Evolutionary conservation across 371 early-diverging fungal species (phyloP).

Genomic region (Mucor irregularis): DNA sequence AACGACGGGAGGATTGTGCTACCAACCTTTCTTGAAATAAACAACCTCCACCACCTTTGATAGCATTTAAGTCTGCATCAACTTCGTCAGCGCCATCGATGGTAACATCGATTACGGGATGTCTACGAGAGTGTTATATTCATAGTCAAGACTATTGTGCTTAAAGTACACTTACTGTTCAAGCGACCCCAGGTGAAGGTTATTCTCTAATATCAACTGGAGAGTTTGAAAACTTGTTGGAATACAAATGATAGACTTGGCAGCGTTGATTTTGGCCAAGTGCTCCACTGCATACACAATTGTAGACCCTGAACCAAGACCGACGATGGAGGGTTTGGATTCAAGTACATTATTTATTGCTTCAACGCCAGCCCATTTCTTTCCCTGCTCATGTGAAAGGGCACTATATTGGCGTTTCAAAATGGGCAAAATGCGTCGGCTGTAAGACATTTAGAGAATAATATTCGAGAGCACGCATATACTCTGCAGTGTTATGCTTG

Average conservation of each 20-base stretch:
- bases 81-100: constrained; percentile 96
- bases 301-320: constrained; percentile 89
- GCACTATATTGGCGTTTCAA: neutral
- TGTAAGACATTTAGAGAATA: no score
- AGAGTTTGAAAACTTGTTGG: constrained; percentile 91
- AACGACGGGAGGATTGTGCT: constrained; percentile 75
- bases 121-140: constrained; percentile 22
- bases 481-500: no score
- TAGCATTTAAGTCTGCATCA: constrained; percentile 74
- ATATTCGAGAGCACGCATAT: no score
- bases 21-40: constrained; percentile 92
- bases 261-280: constrained; percentile 63
- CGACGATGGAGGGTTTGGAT: constrained; percentile 65
- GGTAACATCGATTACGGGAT: constrained; percentile 77
- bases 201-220: constrained; percentile 67
- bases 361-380: constrained; percentile 74
- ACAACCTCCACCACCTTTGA: constrained; percentile 95
- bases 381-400: constrained; percentile 44
- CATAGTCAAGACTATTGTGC: neutral
- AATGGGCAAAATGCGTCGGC: neutral
- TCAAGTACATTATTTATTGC: constrained; percentile 79
- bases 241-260: constrained; percentile 63
- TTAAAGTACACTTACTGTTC: constrained; percentile 53
- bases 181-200: constrained; percentile 61
- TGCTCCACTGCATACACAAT: constrained; percentile 83